Base-by-base conservation (phyloP, 1,284 basidiomycete species). In the Porogramme epimiltina region DNA sequence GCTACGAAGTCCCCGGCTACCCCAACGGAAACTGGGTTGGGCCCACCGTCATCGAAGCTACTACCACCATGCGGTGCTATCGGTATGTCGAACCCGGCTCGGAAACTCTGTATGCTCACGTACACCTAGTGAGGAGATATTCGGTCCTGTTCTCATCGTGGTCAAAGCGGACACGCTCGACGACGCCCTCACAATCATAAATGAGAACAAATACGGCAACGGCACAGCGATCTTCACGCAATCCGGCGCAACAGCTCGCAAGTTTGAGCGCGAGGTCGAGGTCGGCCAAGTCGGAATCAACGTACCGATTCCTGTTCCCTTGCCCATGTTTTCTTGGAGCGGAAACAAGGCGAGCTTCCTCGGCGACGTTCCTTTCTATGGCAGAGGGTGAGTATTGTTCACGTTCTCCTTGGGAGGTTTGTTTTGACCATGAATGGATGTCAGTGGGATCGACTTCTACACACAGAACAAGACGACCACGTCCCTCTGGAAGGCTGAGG, bases 211-310 rank as follows among this genome's bases (percentile, higher is more conserved):
- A 66, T 97, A 92, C 67, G 92, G 95, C 2, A 98, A 98, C 68
- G 96, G 95, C 25, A 85, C 94, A n/a, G 91, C 94, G 20, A 94
- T 98, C 67, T 98, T 98, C 71, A 99, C 96, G 26, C 92, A 95
- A 73, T 93, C 90, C 43, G 96, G 96, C n/a, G 91, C 95, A 26
- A 94, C 94, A 6, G 95, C 94, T 19, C 85, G 96, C 55, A 92
- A 91, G 72, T 99, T 97, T 60, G 95, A 99, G 74, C 81, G 79
- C 41, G 81, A 88, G 53, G 87, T 96, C 54, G 91, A 98, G 58
- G 88, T 93, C 45, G 96, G 96, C 38, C 94, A 98, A 73, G 82
- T 96, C 64, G 93, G 93, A 39, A 85, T 99, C 72, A 98, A 99
- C 67, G 90, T 96, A 2, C 88, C 95, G 40, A 92, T 97, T 64